Evolutionary conservation across 768 basidiomycete species (phyloP).

Genomic region (Termitomyces sp.): DNA sequence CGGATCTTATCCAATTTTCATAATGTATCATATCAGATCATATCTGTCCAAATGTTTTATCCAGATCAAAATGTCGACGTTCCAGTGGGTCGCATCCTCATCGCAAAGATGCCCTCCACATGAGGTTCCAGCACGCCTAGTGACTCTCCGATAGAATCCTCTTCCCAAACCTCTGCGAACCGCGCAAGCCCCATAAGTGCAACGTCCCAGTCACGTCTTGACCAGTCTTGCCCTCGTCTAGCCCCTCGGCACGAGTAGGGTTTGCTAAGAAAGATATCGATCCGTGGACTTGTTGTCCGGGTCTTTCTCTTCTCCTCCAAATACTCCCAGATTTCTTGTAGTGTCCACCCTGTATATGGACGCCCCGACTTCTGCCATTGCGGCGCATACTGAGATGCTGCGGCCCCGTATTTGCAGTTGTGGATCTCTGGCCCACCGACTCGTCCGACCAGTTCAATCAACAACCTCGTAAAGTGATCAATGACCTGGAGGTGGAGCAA

Average conservation of each 20-base stretch:
- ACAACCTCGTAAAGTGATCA: slow-evolving; percentile 62
- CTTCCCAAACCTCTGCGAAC: slow-evolving; percentile 52
- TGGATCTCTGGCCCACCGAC: slow-evolving; percentile 48
- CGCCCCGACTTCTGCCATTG: slow-evolving; percentile 36
- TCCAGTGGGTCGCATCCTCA: slow-evolving; percentile 37
- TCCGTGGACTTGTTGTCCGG: slow-evolving; percentile 36
- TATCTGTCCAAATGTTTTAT: neutral
- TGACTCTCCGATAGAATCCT: slow-evolving; percentile 49
- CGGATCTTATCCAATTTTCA: neutral
- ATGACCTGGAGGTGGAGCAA: slow-evolving; percentile 65
- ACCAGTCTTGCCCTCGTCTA: slow-evolving; percentile 75
- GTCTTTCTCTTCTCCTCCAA: slow-evolving; percentile 39
- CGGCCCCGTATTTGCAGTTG: slow-evolving; percentile 25
- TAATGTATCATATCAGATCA: neutral
- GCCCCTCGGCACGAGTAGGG: slow-evolving; percentile 48
- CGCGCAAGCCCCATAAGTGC: slow-evolving; percentile 42
- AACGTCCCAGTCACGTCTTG: slow-evolving; percentile 62
- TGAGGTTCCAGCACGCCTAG: slow-evolving; percentile 47
- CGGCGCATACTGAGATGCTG: slow-evolving; percentile 57
- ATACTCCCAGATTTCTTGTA: slow-evolving; percentile 56
- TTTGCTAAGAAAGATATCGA: slow-evolving; percentile 49
- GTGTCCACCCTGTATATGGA: slow-evolving; percentile 47
- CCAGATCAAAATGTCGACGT: slow-evolving; percentile 15
- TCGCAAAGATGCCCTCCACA: slow-evolving; percentile 43
- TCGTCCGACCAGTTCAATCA: slow-evolving; percentile 54